These are phyloP conservation scores for Lithospermum erythrorhizon DNA, from an alignment of 257 asterid genomes.

Conservation along the genomic window DNA sequence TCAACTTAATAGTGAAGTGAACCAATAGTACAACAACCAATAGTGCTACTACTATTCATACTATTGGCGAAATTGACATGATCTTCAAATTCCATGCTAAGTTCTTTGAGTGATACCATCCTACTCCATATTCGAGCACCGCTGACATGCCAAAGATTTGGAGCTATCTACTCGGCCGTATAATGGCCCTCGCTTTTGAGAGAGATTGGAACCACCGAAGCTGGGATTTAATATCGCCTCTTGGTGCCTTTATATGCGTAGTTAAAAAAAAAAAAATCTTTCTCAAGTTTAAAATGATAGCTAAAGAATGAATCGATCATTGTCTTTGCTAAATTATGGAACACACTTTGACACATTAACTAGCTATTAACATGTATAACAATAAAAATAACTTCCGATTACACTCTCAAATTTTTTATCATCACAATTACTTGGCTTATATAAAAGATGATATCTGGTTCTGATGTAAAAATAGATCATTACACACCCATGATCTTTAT, in stretches of 20 bases:
- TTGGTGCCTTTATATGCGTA: constrained; percentile 36
- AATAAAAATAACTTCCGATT: too few relatives aligned
- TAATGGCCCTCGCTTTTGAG: constrained; percentile 35
- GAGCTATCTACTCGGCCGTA: constrained; percentile 21
- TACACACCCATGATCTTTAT: too few relatives aligned
- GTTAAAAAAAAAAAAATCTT: not conserved
- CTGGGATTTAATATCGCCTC: constrained; percentile 50
- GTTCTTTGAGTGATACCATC: constrained; percentile 14
- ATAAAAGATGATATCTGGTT: too few relatives aligned
- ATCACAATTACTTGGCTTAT: too few relatives aligned
- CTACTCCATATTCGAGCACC: constrained; percentile 48
- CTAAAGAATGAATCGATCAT: not conserved
- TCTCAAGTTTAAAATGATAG: not conserved
- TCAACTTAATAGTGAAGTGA: too few relatives aligned
- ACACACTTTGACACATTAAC: too few relatives aligned
- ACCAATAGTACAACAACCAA: too few relatives aligned
- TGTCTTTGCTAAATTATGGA: not conserved
- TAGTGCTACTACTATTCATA: too few relatives aligned
- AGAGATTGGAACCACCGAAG: constrained; percentile 43
- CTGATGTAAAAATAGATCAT: too few relatives aligned
- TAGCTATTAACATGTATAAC: too few relatives aligned
- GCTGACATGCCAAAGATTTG: constrained; percentile 50
- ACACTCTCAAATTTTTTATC: too few relatives aligned
- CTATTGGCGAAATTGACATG: too few relatives aligned
- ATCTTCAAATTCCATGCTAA: not conserved